A percentile compares a stretch with the other conserved stretches of the same genome.
These are phyloP conservation scores for Candida pseudoglaebosa DNA, from an alignment of 805 yeast species.

Conservation along the genomic window DNA sequence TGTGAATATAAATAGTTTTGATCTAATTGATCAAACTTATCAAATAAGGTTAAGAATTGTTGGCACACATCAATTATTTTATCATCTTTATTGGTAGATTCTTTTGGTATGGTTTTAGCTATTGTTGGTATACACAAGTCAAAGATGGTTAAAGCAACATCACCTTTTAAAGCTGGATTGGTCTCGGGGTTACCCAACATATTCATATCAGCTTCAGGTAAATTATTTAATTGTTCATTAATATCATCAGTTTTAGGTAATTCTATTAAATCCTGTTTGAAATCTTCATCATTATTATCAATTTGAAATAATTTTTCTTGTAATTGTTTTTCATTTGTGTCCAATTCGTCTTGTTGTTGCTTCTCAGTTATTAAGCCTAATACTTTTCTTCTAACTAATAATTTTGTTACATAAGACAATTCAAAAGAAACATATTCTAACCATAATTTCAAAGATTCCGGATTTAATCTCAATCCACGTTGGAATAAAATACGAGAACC, in stretches of 20 bases:
- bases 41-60: slow-evolving; percentile 55
- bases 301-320: slow-evolving; percentile 36
- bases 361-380: slow-evolving; percentile 73
- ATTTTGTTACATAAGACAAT: slow-evolving; percentile 75
- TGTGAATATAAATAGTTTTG: slow-evolving; percentile 65
- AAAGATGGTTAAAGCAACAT: slow-evolving; percentile 39
- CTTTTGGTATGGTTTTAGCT: slow-evolving; percentile 20
- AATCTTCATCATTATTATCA: slow-evolving; percentile 28
- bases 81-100: slow-evolving; percentile 28
- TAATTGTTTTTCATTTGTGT: slow-evolving; percentile 22
- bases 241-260: slow-evolving; percentile 51
- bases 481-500: slow-evolving; percentile 87
- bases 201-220: slow-evolving; percentile 85
- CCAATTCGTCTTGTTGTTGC: slow-evolving; percentile 53
- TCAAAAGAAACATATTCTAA: slow-evolving; percentile 84
- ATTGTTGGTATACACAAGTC: slow-evolving; percentile 32
- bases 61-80: slow-evolving; percentile 37
- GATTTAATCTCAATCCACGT: slow-evolving; percentile 78
- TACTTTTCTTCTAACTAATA: slow-evolving; percentile 77
- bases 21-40: slow-evolving; percentile 64
- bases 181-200: slow-evolving; percentile 84
- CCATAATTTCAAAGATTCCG: slow-evolving; percentile 73
- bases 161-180: slow-evolving; percentile 64
- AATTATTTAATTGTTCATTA: slow-evolving; percentile 59
- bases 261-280: slow-evolving; percentile 37